Base-by-base conservation (phyloP, 768 basidiomycete species). In the Floccularia luteovirens region DNA sequence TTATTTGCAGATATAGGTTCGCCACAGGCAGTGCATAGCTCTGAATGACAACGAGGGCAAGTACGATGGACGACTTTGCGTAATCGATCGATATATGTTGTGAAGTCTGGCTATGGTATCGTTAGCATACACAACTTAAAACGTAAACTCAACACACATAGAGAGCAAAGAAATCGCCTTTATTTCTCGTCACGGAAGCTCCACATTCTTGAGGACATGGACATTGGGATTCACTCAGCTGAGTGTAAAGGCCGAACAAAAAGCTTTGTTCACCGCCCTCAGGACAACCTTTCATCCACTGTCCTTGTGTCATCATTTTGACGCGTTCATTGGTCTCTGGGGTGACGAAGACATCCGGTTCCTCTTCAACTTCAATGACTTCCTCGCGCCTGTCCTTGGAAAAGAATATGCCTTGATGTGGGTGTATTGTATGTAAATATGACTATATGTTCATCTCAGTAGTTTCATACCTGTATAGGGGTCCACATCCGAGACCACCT, bases 271-370 rank as follows among this genome's bases (percentile, higher is more conserved):
- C 91, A 52, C 82, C 80, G 38, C 87, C 89, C 58, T 94, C 91
- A 0, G 92, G 91, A 60, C 92, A 96, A 14, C 92, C 92, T 56
- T 87, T 89, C 92, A 96, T 96, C 90, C 90, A 96, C 54, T 92
- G 82, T 20, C 88, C 89, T 59, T 89, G 86, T 16, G 81, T 81
- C 75, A 94, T 79, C 28, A 92, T 62, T 47, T 75, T 75, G 23
- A 79, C 68, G 13, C 60, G 59, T 41, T 77, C 72, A 28, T 58
- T 60, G 5, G 55, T 48, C 41, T 57, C 65, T 13, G 65, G 57
- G 23, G 86, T 54, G 28, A 56, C 44, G 13, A 62, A 62, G 10
- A 64, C 55, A 56, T 85, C 82, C 5, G 81, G 72, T 36, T 81
- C 73, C 60, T 92, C 90, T 53, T 92, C 84, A 1, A 92, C 78